phyloP scores from a whole-genome alignment of 306 rosid genomes.

The Fragaria ananassa region DNA sequence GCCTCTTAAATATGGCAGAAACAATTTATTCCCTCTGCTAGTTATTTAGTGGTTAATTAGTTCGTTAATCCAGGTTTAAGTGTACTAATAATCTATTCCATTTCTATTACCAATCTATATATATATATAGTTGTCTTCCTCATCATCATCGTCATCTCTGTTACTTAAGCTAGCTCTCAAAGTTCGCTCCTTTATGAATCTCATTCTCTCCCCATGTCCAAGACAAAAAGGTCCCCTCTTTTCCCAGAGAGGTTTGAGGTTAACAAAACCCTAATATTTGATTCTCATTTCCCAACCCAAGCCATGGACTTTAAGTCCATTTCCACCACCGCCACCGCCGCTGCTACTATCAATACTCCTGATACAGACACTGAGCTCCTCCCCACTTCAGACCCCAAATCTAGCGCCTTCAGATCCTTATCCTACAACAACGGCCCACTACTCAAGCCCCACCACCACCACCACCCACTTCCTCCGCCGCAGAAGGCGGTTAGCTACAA shows the following conservation, averaged over 20 bases:
- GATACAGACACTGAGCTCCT: slow-evolving; percentile 37
- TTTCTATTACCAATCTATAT: background rate
- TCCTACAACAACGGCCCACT: slow-evolving; percentile 52
- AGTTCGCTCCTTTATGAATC: background rate
- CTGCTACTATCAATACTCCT: slow-evolving; percentile 28
- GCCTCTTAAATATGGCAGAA: background rate
- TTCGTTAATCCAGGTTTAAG: background rate
- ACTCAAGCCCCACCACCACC: slow-evolving; percentile 43
- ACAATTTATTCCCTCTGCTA: background rate
- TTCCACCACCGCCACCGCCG: slow-evolving; percentile 17
- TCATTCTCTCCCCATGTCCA: background rate
- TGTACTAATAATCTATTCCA: background rate
- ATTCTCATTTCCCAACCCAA: slow-evolving; percentile 7
- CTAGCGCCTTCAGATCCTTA: slow-evolving; percentile 29
- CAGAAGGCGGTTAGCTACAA: slow-evolving; percentile 41
- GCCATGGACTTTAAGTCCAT: slow-evolving; percentile 43
- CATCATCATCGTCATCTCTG: background rate
- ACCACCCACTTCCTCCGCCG: background rate
- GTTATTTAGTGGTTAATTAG: background rate
- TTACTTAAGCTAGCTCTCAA: background rate
- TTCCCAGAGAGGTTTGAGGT: background rate
- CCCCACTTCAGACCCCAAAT: slow-evolving; percentile 39
- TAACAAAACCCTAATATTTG: slow-evolving; percentile 44
- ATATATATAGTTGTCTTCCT: background rate
- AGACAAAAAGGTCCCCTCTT: background rate